Conservation (phyloP, 208 protist species). For the Trypanosomatidae sp. region DNA sequence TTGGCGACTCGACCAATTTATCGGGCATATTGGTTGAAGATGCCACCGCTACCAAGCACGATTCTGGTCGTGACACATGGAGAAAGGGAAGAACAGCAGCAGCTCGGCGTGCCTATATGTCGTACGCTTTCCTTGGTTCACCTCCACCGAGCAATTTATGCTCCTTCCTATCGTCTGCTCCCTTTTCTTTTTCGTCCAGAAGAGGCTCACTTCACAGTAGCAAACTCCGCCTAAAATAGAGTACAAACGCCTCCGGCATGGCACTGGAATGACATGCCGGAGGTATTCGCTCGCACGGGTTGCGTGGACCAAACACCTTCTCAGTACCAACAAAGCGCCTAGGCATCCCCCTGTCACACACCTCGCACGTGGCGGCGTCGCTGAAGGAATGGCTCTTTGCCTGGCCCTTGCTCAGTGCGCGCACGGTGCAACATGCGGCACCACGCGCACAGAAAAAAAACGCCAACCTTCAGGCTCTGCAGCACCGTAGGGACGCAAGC, state of each 20-base stretch:
- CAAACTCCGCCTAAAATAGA: not conserved
- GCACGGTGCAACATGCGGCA: constrained; percentile 17
- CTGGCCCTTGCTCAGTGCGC: not conserved
- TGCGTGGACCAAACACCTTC: not conserved
- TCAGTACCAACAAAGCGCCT: not conserved
- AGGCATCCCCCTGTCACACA: not conserved
- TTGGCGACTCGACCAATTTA: not conserved
- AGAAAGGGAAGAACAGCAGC: not conserved
- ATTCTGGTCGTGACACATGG: not conserved
- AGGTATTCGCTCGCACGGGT: not conserved
- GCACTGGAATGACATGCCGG: not conserved
- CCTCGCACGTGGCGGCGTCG: not conserved
- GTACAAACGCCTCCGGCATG: not conserved
- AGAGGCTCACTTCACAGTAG: not conserved
- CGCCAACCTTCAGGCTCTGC: constrained; percentile 44
- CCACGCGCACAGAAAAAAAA: constrained; percentile 45
- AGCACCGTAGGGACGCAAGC: constrained; percentile 37
- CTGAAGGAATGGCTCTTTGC: not conserved
- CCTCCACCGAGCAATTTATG: not conserved
- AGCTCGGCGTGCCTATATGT: not conserved
- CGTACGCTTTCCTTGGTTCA: not conserved
- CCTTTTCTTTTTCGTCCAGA: not conserved
- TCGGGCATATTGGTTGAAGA: not conserved
- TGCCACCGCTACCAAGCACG: not conserved
- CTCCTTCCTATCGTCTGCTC: not conserved